Base-by-base conservation (phyloP, 768 basidiomycete species). In the Mycena belliarum region DNA sequence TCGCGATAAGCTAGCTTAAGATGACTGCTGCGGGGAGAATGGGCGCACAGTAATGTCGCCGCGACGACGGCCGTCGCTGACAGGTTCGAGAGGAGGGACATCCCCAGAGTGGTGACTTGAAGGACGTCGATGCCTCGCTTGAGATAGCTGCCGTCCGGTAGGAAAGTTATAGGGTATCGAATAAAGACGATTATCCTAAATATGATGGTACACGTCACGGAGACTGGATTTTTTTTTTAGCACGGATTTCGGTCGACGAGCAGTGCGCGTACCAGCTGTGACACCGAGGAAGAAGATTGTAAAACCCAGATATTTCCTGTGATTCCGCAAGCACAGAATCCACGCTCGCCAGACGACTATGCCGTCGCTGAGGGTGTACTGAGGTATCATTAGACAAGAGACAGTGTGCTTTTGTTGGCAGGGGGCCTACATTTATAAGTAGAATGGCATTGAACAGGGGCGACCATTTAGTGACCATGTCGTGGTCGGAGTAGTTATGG, bases 61-160 rank as follows among this genome's bases (percentile, higher is more conserved):
- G 44, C 48, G 3, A 66, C 50, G 18, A 59, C 56, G 18, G 32
- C 41, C 2, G 63, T 66, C 3, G 66, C 61, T 16, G 55, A 23
- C 1, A 63, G 11, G 28, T 65, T 65, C 4, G 59, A 65, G 14
- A 61, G 3, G 4, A 67, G 26, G 0, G 66, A 67, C 24, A 57
- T 24, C 11, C 28, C 43, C 9, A 64, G 20, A 15, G 20, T 55
- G 1, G 45, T 10, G 4, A 61, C 49, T n/a, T 67, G 66, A 3
- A 56, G 43, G 18, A 52, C 26, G 23, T 65, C 20, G 41, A 63
- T 59, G 12, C 49, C 59, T 18, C 23, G 24, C 16, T 2, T 14
- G 4, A 65, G 14, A 18, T 35, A 38, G 23, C 33, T 52, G 46
- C 37, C 4, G 11, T n/a, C 32, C 0, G 56, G 51, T 9, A 58